phyloP scores from a whole-genome alignment of 1,284 basidiomycete genomes.

The Schizopora paradoxa region DNA sequence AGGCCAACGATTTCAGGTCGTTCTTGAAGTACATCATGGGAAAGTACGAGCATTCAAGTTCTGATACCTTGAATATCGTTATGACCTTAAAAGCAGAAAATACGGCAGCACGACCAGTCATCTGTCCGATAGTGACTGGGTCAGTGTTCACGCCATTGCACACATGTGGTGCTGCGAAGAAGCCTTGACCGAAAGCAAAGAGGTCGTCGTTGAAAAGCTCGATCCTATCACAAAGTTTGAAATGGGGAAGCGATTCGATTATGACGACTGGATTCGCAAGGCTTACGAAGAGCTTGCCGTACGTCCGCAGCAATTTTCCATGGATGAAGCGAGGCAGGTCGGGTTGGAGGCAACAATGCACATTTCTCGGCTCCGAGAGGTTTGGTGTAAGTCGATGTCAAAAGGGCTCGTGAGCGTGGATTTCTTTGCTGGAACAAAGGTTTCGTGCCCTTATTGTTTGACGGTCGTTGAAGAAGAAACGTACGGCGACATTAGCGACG shows the following conservation, averaged over 20 bases:
- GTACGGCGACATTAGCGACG: too few relatives aligned
- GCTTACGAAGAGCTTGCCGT: conserved; percentile 3
- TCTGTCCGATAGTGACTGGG: neutral
- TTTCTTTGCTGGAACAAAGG: too few relatives aligned
- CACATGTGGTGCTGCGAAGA: conserved; percentile 10
- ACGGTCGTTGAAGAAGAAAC: too few relatives aligned
- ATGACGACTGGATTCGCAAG: neutral
- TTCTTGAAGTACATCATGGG: conserved; percentile 1
- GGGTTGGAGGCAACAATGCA: conserved; percentile 2
- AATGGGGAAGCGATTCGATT: conserved; percentile 3
- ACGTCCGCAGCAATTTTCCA: neutral
- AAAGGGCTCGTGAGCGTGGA: too few relatives aligned
- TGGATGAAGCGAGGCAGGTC: neutral
- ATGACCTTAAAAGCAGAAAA: neutral
- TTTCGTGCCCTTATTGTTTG: too few relatives aligned
- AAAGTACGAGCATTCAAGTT: neutral
- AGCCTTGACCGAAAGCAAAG: neutral
- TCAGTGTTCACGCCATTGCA: neutral
- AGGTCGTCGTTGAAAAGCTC: neutral
- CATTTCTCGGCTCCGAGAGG: conserved; percentile 7
- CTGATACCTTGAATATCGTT: neutral
- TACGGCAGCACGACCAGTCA: neutral
- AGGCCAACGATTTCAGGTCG: conserved; percentile 3
- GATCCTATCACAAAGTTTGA: conserved; percentile 3
- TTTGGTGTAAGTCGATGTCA: too few relatives aligned